Percentiles rank a stretch among this genome's conserved stretches.
phyloP scores from a whole-genome alignment of 352 stramenopile species.

The Chloridella minuta region DNA sequence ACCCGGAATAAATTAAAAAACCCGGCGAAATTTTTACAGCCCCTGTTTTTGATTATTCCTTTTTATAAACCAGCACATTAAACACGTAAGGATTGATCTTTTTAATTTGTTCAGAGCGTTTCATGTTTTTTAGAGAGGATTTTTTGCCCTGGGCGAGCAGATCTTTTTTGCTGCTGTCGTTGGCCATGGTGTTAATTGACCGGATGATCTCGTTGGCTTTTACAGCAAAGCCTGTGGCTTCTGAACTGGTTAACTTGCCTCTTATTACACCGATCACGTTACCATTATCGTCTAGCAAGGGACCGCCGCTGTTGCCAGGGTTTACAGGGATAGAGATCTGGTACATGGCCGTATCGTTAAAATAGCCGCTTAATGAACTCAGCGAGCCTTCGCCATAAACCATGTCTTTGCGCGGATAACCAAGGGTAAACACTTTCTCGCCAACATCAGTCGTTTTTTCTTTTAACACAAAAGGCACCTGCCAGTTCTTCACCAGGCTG shows the following conservation, averaged over 20 bases:
- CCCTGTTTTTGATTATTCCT: neutral
- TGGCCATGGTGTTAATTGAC: neutral
- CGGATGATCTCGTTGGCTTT: neutral
- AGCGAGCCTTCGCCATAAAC: neutral
- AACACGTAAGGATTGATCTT: neutral
- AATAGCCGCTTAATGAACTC: neutral
- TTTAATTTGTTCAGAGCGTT: constrained; percentile 1
- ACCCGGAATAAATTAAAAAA: no score
- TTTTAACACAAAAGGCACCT: neutral
- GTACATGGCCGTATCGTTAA: neutral
- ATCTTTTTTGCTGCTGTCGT: neutral
- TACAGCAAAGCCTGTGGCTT: neutral
- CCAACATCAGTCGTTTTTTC: neutral
- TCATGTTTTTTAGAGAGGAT: neutral
- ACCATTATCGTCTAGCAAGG: neutral
- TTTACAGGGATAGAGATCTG: neutral
- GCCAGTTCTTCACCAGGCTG: neutral
- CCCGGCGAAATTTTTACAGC: no score
- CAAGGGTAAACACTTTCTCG: neutral
- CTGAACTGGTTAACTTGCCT: neutral
- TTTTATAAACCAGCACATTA: neutral
- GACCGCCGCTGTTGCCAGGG: neutral
- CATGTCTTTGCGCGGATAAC: neutral
- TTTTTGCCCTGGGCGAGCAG: neutral
- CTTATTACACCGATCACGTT: neutral